These are phyloP conservation scores for Crepidotus variabilis DNA, from an alignment of 768 basidiomycete genomes.

Conservation along the genomic window DNA sequence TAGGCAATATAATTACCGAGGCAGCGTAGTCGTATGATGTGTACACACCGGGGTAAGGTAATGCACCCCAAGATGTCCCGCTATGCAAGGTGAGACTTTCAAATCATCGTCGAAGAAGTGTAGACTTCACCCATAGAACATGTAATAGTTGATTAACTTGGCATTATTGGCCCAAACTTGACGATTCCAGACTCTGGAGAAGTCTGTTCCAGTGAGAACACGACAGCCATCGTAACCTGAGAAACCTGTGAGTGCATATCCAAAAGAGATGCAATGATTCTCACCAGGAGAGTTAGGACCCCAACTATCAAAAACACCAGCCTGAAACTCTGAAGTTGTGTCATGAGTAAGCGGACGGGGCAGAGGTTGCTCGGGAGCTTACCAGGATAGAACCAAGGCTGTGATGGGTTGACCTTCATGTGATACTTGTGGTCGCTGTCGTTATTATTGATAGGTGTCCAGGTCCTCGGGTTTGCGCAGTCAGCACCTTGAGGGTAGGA, in stretches of 20 bases:
- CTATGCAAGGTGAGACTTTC: conserved; percentile 30
- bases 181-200: conserved; percentile 77
- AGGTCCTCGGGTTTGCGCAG: conserved; percentile 66
- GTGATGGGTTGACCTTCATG: conserved; percentile 38
- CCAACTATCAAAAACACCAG: conserved; percentile 80
- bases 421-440: conserved; percentile 60
- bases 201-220: conserved; percentile 65
- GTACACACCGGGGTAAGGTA: conserved; percentile 76
- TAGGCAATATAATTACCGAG: conserved; percentile 28
- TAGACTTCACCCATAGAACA: conserved; percentile 66
- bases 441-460: conserved; percentile 60
- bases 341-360: not conserved
- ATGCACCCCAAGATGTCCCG: conserved; percentile 82
- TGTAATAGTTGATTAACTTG: conserved; percentile 81
- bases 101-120: not conserved
- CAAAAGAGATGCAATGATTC: not conserved
- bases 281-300: conserved; percentile 67
- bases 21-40: conserved; percentile 84
- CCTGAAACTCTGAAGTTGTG: conserved; percentile 50
- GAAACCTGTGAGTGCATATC: conserved; percentile 1
- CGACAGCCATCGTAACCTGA: conserved; percentile 63
- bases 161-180: conserved; percentile 79
- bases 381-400: conserved; percentile 74
- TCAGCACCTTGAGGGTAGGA: conserved; percentile 79
- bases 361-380: conserved; percentile 5